A percentile compares a stretch with the other conserved stretches of the same genome.
These are phyloP conservation scores for Aspergillus hancockii DNA, from an alignment of 495 filamentous ascomycete species.

Conservation along the genomic window DNA sequence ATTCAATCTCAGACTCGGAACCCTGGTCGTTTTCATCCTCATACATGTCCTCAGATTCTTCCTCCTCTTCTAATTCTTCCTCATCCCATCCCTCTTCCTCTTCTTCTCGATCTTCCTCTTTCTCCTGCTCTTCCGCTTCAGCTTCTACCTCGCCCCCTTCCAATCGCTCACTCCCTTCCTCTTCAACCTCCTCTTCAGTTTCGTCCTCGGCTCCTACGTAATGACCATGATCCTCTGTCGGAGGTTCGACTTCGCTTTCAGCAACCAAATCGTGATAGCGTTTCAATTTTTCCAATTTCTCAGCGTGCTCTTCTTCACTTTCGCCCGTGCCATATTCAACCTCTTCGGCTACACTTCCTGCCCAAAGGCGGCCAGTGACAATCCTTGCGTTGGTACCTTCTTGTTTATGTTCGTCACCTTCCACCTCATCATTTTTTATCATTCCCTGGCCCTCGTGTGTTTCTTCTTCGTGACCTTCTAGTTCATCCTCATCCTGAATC, in stretches of 20 bases:
- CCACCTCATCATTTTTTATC: background rate
- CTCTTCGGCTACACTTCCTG: background rate
- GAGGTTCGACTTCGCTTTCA: background rate
- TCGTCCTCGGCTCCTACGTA: background rate
- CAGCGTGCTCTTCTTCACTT: background rate
- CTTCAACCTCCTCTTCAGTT: background rate
- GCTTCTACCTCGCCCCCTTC: background rate
- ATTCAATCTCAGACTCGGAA: conserved; percentile 16
- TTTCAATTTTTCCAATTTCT: background rate
- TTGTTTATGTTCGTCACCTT: background rate
- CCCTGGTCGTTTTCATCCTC: conserved; percentile 14
- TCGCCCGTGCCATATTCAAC: background rate
- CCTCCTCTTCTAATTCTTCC: conserved; percentile 7
- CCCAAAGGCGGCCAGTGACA: background rate
- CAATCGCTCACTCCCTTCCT: conserved; percentile 7
- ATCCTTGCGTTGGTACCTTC: background rate
- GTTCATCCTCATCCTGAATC: background rate
- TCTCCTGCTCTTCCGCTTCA: conserved; percentile 8
- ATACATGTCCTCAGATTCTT: conserved; percentile 6
- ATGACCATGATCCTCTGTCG: background rate
- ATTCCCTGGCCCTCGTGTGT: background rate
- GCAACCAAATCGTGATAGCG: background rate
- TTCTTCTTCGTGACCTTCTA: background rate
- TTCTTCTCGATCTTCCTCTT: conserved; percentile 9
- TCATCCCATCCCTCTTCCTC: conserved; percentile 9